A percentile compares a stretch with the other conserved stretches of the same genome.
Evolutionary conservation across 2,329 filamentous ascomycete species (phyloP).

Genomic region (Samsoniella hepiali): DNA sequence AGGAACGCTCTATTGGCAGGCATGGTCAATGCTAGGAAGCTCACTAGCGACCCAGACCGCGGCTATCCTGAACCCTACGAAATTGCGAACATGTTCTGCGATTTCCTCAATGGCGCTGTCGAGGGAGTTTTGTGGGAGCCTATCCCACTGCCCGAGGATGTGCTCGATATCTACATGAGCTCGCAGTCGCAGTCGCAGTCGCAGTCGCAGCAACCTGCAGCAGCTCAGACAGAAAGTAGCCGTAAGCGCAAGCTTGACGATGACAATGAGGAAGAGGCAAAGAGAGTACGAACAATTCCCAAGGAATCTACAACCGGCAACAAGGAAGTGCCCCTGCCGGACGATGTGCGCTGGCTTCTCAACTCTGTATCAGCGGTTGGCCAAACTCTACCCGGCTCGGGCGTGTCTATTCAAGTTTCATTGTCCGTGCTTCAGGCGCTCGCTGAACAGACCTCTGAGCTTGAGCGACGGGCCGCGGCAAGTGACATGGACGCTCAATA

Average conservation of each 20-base stretch:
- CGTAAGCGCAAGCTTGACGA: conserved; percentile 48
- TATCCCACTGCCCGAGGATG: conserved; percentile 43
- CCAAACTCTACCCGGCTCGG: conserved; percentile 19
- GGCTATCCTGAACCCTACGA: conserved; percentile 43
- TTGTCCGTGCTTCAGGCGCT: conserved; percentile 38
- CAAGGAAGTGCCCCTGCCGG: conserved; percentile 32
- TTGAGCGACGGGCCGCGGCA: conserved; percentile 27
- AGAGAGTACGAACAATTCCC: conserved; percentile 29
- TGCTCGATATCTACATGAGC: conserved; percentile 46
- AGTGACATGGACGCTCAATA: conserved; percentile 35
- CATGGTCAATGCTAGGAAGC: conserved; percentile 35
- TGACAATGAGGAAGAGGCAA: conserved; percentile 32
- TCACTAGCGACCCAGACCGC: conserved; percentile 41
- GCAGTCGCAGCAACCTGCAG: conserved; percentile 29
- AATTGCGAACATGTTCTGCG: conserved; percentile 45
- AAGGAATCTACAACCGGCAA: conserved; percentile 23
- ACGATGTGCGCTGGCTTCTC: conserved; percentile 32
- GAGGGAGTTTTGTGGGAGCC: conserved; percentile 45
- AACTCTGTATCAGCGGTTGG: conserved; percentile 22
- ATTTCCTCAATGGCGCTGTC: conserved; percentile 40
- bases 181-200: conserved; percentile 35
- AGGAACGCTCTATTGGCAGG: conserved; percentile 44
- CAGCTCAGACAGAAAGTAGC: conserved; percentile 26
- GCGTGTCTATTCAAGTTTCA: conserved; percentile 29
- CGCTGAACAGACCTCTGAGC: conserved; percentile 34